These are phyloP conservation scores for Acanthamoeba sp. DNA, from an alignment of 208 protist genomes.

Conservation along the genomic window DNA sequence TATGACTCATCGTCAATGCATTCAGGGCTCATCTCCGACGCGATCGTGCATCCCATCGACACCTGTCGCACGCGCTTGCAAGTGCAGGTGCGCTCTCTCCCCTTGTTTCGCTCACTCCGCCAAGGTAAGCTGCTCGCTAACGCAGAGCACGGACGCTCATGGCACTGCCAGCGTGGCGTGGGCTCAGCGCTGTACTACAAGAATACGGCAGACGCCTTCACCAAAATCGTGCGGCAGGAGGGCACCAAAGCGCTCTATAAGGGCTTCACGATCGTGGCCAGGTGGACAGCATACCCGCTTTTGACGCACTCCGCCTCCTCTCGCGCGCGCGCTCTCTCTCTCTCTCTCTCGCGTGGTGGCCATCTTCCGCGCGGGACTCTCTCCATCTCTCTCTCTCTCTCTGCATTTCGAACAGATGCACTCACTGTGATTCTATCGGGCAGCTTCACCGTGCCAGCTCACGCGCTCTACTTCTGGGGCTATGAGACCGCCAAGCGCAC, in stretches of 20 bases:
- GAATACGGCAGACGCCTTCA: constrained; percentile 62
- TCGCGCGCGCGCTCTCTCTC: constrained; percentile 33
- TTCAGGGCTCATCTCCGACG: constrained; percentile 81
- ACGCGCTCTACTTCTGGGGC: constrained; percentile 87
- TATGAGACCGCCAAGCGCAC: constrained; percentile 84
- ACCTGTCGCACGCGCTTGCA: constrained; percentile 85
- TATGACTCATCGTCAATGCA: background rate
- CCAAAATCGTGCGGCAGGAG: constrained; percentile 60
- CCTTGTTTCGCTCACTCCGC: background rate
- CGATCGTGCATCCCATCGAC: constrained; percentile 86
- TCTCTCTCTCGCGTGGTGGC: constrained; percentile 62
- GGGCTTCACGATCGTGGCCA: constrained; percentile 72
- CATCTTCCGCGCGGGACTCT: too few species aligned
- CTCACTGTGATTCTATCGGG: background rate
- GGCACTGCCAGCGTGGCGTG: constrained; percentile 60
- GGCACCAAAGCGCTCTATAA: constrained; percentile 72
- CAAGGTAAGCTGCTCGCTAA: too few species aligned
- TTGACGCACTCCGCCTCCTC: constrained; percentile 52
- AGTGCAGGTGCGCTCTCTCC: constrained; percentile 77
- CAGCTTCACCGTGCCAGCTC: constrained; percentile 84
- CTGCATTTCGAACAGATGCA: too few species aligned
- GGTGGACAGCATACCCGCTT: constrained; percentile 55
- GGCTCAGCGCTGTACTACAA: constrained; percentile 37
- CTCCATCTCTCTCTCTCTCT: too few species aligned
- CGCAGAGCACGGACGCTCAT: too few species aligned